Base-by-base conservation (phyloP, 352 stramenopile species). In the Ophiocytium majus region DNA sequence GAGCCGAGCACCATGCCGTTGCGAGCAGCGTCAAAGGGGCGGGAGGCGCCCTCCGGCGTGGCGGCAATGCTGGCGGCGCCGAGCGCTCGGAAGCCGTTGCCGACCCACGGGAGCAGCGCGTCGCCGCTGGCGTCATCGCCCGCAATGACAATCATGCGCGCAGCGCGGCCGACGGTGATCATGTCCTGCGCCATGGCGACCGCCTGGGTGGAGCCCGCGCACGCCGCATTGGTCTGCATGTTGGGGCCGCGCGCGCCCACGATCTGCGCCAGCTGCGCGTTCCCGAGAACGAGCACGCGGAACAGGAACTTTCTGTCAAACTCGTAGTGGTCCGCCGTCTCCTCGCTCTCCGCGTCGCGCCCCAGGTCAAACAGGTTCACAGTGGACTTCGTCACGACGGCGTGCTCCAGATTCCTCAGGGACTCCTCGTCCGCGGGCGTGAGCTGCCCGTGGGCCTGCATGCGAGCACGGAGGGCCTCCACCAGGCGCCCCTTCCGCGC, bases 251-350 rank as follows among this genome's bases (percentile, higher is more conserved):
- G 91, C 43, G 95, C 97, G 66, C 95, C 95, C 10, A 93, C 95
- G 80, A 98, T 91, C 90, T 99, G 96, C 28, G 96, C 96, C 50
- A 99, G 89, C 89, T 99, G 96, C 71, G 96, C 93, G 89, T 99
- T 98, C 0, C 95, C 96, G 0, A 98, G 91, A 17, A 98, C 94
- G 0, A 98, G 89, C 5, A 98, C 91, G 10, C 95, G 94, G 90
- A 99, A 98, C 10, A 99, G 92, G 79, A 98, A 97, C 90, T 99
- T 99, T 19, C 95, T 92, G 87, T 99, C 96, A 87, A 98, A 96
- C 83, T 96, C 94, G 83, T 98, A 98, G 14, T 76, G 84, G 28
- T 80, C 63, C 31, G 34, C 76, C 28, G 50, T 34, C 37, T 81
- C 34, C 80, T 31, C 64, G 79, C 31, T 34, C 32, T 78, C 79